phyloP scores from a whole-genome alignment of 2,329 filamentous ascomycete genomes.

The Neodidymelliopsis sp. region DNA sequence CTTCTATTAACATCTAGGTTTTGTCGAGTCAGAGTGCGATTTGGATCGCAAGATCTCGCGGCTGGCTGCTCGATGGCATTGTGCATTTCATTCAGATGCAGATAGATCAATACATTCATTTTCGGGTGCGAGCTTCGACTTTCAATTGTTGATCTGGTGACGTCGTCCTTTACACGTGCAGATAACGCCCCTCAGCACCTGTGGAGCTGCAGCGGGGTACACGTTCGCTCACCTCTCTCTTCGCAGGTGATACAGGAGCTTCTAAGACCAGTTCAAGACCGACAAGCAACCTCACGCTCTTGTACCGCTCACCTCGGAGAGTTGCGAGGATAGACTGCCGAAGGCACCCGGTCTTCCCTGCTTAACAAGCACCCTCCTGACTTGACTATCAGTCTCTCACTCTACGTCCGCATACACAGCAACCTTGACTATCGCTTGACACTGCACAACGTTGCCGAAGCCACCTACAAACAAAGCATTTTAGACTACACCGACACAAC shows the following conservation, averaged over 20 bases:
- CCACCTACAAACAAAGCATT: too few species aligned
- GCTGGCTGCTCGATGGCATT: background rate
- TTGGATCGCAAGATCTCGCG: too few species aligned
- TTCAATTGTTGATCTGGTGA: slow-evolving; percentile 16
- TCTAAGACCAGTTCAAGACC: slow-evolving; percentile 24
- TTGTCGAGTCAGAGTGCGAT: too few species aligned
- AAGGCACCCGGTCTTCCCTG: slow-evolving; percentile 11
- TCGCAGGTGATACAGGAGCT: slow-evolving; percentile 38
- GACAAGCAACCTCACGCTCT: slow-evolving; percentile 30
- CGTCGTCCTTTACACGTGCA: slow-evolving; percentile 17
- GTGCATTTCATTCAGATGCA: slow-evolving; percentile 7
- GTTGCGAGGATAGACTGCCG: slow-evolving; percentile 10
- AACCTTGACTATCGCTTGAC: background rate
- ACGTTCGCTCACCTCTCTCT: slow-evolving; percentile 26
- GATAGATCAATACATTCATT: slow-evolving; percentile 16
- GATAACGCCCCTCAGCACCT: slow-evolving; percentile 9
- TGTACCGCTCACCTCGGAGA: slow-evolving; percentile 33
- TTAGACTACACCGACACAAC: too few species aligned
- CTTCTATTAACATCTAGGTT: slow-evolving; percentile 18
- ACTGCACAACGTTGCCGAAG: too few species aligned
- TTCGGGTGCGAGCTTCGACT: slow-evolving; percentile 9
- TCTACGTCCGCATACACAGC: background rate
- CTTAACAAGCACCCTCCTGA: slow-evolving; percentile 15
- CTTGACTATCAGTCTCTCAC: background rate
- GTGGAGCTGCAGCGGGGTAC: slow-evolving; percentile 24